Evolutionary conservation across 2,329 filamentous ascomycete species (phyloP), one percentile per base, ranked within the genome.

Genomic region (Epichloe sp.): DNA sequence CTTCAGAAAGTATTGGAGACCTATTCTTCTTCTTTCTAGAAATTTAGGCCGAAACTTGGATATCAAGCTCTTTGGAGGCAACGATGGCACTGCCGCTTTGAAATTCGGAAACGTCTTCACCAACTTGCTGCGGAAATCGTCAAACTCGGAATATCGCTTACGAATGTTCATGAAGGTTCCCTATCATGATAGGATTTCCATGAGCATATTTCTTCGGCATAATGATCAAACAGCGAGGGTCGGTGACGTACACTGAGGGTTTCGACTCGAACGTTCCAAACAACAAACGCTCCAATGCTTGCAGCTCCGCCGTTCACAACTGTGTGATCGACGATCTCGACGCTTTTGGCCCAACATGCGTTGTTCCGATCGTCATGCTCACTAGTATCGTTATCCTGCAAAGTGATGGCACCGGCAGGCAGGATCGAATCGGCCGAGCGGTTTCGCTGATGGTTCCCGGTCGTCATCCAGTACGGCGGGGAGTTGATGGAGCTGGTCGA

Each of bases 1-100:
- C 89, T 95, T 95, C 50, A 98, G 71, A 64, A 97, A 98, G 64
- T 97, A 95, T 63, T 88, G 83, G 53, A 98, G 72, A 5, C 90
- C 91, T 42, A 80, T 76, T 58, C 88, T 82, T 61, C 93, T 78
- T 62, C 85, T 83, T 66, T 96, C 90, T 17, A 98, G 75, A 65
- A 98, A 97, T 48, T 78, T 79, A 11, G 87, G 83, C 48, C 86
- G 78, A 63, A 96, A 95, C 72, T 79, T 86, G 71, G 86, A 91
- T 50, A 97, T 81, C 48, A 94, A 74, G 63, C 88, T 95, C 71
- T 98, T 98, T 36, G 88, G 88, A 44, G 93, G 93, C 53, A 98
- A 73, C 37, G 80, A 75, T n/a, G 93, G 93, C 63, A 98, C 81
- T n/a, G 89, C 88, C 23, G 79, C 86, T 61, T 81, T 82, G 21